Evolutionary conservation across 2,329 filamentous ascomycete genomes (phyloP), one percentile per base, ranked within the genome.

Genomic region (Fusarium succisae): DNA sequence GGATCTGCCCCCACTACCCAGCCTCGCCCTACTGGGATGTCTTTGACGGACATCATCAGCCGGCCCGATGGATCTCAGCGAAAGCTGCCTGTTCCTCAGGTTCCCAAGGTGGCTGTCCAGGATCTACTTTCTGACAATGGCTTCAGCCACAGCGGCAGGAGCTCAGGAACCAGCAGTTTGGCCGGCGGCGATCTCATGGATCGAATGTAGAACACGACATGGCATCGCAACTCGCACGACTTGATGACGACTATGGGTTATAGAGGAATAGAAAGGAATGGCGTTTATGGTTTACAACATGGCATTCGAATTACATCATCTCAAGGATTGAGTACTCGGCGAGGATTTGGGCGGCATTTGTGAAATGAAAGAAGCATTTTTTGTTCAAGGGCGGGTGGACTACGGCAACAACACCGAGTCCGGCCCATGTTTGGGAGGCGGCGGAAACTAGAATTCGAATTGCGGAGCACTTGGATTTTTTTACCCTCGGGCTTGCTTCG

Each of bases 11-110:
- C 88, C 61, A 87, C 87, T n/a, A 84, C 81, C 84, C 78, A 85
- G 39, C 74, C 83, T 66, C 85, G 87, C 63, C 86, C 89, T 76
- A 89, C 87, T 63, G 95, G 95, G 45, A 90, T 97, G 66, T 93
- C 94, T 44, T 92, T 98, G 77, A 93, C 92, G 67, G 96, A 98
- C 81, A 98, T 98, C 79, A 96, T 98, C 86, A 94, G 93, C 80
- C 92, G 93, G 76, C 90, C 94, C 3, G 95, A 98, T 73, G 94
- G 94, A 43, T 92, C 93, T 30, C 94, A 96, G 84, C 88, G 96
- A 77, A 98, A 98, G 83, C 87, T 98, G 24, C 96, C 96, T 0
- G 93, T 98, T 22, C 95, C 95, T 11, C 94, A 96, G 83, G 90
- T 95, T n/a, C 94, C 94, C 63, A 96, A 96, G 82, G 93, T 97